A percentile compares a stretch with the other conserved stretches of the same genome.
Conservation (phyloP, 202 grass and related monocot genomes). For the Carex arenaria region DNA sequence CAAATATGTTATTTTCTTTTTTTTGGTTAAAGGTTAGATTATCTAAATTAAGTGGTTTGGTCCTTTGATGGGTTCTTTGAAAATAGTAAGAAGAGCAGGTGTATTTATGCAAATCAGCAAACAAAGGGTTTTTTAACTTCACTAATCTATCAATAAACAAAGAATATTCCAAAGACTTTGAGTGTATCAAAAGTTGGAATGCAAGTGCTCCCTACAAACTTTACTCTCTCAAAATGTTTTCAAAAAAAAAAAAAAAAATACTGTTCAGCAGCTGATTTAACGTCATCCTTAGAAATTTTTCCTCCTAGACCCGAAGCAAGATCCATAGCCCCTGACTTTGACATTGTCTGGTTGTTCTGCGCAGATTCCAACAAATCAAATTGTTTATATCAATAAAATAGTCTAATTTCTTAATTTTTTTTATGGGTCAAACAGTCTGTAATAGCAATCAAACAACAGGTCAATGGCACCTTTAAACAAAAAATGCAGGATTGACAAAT, state of each 20-base stretch:
- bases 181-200: neutral
- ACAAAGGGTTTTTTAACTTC: neutral
- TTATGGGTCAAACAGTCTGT: neutral
- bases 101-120: neutral
- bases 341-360: slow-evolving; percentile 35
- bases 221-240: slow-evolving; percentile 6
- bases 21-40: neutral
- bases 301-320: slow-evolving; percentile 72
- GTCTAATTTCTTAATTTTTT: neutral
- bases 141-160: neutral
- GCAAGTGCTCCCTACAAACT: neutral
- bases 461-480: neutral
- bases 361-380: slow-evolving; percentile 23
- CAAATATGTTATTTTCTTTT: no score
- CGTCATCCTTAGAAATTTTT: slow-evolving; percentile 64
- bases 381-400: slow-evolving; percentile 6
- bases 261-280: slow-evolving; percentile 84
- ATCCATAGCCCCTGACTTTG: slow-evolving; percentile 70
- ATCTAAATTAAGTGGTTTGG: neutral
- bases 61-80: neutral
- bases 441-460: neutral
- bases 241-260: slow-evolving; percentile 18
- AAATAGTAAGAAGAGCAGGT: neutral
- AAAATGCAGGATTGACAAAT: neutral
- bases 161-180: neutral